phyloP scores from a whole-genome alignment of 2,329 filamentous ascomycete genomes.

The Dissoconium aciculare region DNA sequence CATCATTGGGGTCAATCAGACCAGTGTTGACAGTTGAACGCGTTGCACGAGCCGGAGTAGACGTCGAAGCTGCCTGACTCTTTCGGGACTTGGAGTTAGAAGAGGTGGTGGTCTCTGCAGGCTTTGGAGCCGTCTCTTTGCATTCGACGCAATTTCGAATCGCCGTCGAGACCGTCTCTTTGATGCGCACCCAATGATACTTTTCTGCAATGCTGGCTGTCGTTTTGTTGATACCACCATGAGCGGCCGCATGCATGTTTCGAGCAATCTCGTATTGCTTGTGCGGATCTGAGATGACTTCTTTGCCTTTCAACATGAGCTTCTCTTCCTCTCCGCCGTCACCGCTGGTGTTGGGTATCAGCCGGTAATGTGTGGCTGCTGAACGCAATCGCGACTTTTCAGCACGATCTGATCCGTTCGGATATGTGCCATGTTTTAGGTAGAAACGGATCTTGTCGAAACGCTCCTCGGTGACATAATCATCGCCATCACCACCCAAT shows the following conservation, averaged over 20 bases:
- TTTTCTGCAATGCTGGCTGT: slow-evolving; percentile 85
- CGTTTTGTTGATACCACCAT: slow-evolving; percentile 96
- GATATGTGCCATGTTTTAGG: slow-evolving; percentile 86
- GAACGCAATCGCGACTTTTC: slow-evolving; percentile 91
- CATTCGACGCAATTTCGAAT: slow-evolving; percentile 85
- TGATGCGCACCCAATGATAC: slow-evolving; percentile 96
- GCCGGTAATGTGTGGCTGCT: slow-evolving; percentile 88
- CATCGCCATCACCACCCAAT: slow-evolving; percentile 50
- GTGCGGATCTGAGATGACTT: slow-evolving; percentile 81
- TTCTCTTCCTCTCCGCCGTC: slow-evolving; percentile 49
- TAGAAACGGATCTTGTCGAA: slow-evolving; percentile 99
- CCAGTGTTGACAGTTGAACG: slow-evolving; percentile 1
- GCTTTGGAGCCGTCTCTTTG: slow-evolving; percentile 47
- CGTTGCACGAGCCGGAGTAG: slow-evolving; percentile 3
- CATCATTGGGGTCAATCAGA: neutral
- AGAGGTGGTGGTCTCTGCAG: slow-evolving; percentile 1
- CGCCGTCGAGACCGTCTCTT: slow-evolving; percentile 88
- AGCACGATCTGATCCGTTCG: slow-evolving; percentile 78
- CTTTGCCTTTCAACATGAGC: slow-evolving; percentile 94
- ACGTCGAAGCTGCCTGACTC: slow-evolving; percentile 5
- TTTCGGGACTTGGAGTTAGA: slow-evolving; percentile 2
- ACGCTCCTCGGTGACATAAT: slow-evolving; percentile 82
- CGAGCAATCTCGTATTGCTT: slow-evolving; percentile 82
- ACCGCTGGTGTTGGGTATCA: slow-evolving; percentile 37
- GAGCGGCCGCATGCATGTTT: slow-evolving; percentile 55